Evolutionary conservation across 345 rosid species (phyloP).

Genomic region (Crucihimalaya himalaica): DNA sequence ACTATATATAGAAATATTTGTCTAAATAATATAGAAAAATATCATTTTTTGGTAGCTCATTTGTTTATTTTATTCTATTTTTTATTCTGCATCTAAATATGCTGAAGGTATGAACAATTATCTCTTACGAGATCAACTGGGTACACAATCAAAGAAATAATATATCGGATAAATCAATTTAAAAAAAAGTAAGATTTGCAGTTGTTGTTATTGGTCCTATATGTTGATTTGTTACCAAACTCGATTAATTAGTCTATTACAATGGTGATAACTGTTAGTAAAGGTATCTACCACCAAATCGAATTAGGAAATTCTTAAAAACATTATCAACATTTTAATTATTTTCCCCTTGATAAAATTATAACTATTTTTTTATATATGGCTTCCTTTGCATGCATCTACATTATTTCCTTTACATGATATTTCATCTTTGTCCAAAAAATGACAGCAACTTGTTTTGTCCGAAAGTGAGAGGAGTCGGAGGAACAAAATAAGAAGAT

Average conservation of each 20-base stretch:
- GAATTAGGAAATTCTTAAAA: neutral
- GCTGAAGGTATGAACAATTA: neutral
- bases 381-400: constrained; percentile 12
- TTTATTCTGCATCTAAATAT: neutral
- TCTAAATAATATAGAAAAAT: too few species aligned
- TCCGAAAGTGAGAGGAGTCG: constrained; percentile 31
- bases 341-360: neutral
- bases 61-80: neutral
- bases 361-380: neutral
- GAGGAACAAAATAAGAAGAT: neutral
- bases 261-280: constrained; percentile 1
- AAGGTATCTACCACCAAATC: constrained; percentile 9
- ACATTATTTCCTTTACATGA: constrained; percentile 1
- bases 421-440: constrained; percentile 11
- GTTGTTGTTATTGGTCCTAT: constrained; percentile 20
- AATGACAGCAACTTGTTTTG: constrained; percentile 27
- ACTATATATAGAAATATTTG: too few species aligned
- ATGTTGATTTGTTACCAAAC: constrained; percentile 39
- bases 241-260: neutral
- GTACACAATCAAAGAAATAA: neutral
- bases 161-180: neutral
- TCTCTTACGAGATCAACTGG: neutral
- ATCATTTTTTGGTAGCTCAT: neutral
- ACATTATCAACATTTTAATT: too few species aligned
- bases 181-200: constrained; percentile 9